These are phyloP conservation scores for Cyclostephanos tholiformis DNA, from an alignment of 108 stramenopile species.

Conservation along the genomic window DNA sequence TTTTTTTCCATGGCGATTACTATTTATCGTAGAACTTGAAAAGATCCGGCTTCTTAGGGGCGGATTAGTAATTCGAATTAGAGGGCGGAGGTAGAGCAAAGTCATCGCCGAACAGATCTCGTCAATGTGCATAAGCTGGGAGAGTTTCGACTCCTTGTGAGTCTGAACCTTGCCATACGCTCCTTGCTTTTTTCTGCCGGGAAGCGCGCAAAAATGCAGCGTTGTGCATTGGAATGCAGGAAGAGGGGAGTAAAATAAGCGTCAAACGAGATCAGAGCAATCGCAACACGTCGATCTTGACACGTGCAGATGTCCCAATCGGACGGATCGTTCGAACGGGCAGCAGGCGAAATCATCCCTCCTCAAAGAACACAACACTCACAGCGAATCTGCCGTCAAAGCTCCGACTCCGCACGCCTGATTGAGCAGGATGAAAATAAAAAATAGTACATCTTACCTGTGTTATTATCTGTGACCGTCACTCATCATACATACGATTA, in stretches of 20 bases:
- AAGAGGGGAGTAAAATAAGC: too few species aligned
- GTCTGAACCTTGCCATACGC: slow-evolving; percentile 97
- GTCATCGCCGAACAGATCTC: slow-evolving; percentile 90
- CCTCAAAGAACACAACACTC: too few species aligned
- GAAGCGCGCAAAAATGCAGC: too few species aligned
- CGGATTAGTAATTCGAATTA: slow-evolving; percentile 61
- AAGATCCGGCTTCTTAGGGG: slow-evolving; percentile 87
- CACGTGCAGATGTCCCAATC: too few species aligned
- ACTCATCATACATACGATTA: slow-evolving; percentile 10
- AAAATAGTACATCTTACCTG: neutral
- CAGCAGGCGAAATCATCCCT: too few species aligned
- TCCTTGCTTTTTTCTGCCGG: slow-evolving; percentile 92
- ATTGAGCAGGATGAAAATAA: neutral
- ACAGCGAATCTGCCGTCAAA: too few species aligned
- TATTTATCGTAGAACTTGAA: slow-evolving; percentile 61
- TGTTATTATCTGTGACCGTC: neutral
- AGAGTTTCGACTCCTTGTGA: slow-evolving; percentile 86
- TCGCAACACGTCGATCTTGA: too few species aligned
- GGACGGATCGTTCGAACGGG: too few species aligned
- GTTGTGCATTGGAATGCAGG: too few species aligned
- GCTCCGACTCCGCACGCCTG: too few species aligned
- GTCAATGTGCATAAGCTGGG: slow-evolving; percentile 85
- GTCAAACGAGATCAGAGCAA: too few species aligned
- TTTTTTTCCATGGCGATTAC: neutral
- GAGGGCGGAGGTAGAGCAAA: slow-evolving; percentile 76